Percentiles rank a stretch among this genome's conserved stretches.
phyloP scores from a whole-genome alignment of 2,329 filamentous ascomycete species.

The Beauveria bassiana region DNA sequence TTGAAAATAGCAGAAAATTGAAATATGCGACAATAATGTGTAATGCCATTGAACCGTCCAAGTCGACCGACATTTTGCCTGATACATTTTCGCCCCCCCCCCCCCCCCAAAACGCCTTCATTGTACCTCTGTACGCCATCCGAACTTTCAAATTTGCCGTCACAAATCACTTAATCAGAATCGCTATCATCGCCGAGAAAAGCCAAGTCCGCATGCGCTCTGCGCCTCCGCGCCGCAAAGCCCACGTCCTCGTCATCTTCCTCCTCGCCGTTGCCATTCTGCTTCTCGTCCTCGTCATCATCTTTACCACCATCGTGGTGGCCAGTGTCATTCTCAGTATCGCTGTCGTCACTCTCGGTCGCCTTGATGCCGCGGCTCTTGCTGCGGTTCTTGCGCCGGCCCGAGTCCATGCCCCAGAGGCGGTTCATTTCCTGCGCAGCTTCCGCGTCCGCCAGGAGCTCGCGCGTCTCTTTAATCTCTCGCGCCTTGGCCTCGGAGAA shows the following conservation, averaged over 20 bases:
- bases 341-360: constrained; percentile 24
- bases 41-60: background rate
- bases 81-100: background rate
- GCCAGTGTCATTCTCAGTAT: constrained; percentile 18
- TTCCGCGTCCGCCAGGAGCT: constrained; percentile 77
- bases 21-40: background rate
- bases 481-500: constrained; percentile 79
- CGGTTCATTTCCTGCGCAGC: constrained; percentile 75
- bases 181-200: constrained; percentile 67
- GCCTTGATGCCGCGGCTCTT: constrained; percentile 23
- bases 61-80: background rate
- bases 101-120: constrained; percentile 4
- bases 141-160: background rate
- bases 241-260: constrained; percentile 24
- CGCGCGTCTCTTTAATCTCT: constrained; percentile 79
- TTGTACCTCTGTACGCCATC: background rate
- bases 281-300: constrained; percentile 19
- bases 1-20: background rate
- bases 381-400: constrained; percentile 34
- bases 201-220: constrained; percentile 46
- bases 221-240: constrained; percentile 38
- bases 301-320: constrained; percentile 24
- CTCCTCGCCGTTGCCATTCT: constrained; percentile 20
- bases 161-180: constrained; percentile 36
- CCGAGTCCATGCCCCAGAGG: constrained; percentile 57